These are phyloP conservation scores for Vicia villosa DNA, from an alignment of 306 rosid species.

Conservation along the genomic window DNA sequence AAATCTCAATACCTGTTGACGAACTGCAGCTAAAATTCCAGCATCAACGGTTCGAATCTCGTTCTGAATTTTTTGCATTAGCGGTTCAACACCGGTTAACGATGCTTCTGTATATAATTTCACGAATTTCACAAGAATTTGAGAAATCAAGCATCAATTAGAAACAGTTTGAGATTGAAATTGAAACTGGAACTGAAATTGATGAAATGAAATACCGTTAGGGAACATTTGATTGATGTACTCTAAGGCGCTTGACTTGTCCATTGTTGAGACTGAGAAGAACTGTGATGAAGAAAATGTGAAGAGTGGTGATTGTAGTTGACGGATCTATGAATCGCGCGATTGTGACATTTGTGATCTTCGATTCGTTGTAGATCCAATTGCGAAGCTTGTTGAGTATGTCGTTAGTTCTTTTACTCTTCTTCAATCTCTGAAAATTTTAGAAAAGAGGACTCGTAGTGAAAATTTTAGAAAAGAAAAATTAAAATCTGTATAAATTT, in stretches of 20 bases:
- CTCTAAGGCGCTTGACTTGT: constrained; percentile 94
- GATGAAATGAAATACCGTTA: constrained; percentile 51
- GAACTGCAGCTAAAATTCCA: constrained; percentile 90
- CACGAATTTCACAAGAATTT: constrained; percentile 22
- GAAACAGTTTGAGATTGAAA: not conserved
- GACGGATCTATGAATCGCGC: constrained; percentile 27
- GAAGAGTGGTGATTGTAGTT: constrained; percentile 3
- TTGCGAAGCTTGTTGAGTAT: not conserved
- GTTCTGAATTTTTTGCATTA: constrained; percentile 92
- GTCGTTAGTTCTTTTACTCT: not conserved
- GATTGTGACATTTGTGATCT: constrained; percentile 13
- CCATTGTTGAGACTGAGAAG: constrained; percentile 52
- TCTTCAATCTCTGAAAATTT: constrained; percentile 36
- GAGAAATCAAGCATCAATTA: constrained; percentile 5
- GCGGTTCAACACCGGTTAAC: constrained; percentile 89
- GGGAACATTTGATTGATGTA: constrained; percentile 99
- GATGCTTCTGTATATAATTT: constrained; percentile 65
- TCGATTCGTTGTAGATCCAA: constrained; percentile 38
- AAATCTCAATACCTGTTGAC: constrained; percentile 65
- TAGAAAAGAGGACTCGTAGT: too few species aligned
- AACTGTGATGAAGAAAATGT: constrained; percentile 21
- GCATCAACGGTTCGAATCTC: constrained; percentile 96
- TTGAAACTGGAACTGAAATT: not conserved
- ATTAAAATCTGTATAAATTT: too few species aligned
- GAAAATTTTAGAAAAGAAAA: too few species aligned